phyloP scores from a whole-genome alignment of 1,284 basidiomycete species.

The Hemileccinum hortonii region DNA sequence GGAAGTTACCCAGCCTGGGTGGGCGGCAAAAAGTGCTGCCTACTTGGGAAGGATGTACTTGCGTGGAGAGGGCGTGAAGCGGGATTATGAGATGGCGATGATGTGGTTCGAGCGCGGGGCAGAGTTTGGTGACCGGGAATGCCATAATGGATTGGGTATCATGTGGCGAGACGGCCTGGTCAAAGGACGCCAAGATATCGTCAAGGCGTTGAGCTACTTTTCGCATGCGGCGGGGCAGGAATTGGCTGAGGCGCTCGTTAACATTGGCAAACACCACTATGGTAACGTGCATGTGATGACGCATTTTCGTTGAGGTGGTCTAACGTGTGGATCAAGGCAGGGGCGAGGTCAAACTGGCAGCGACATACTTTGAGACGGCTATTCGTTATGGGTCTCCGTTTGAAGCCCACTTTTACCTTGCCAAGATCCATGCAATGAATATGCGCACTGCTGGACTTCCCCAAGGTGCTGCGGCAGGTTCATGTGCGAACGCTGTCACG shows the following conservation, averaged over 20 bases:
- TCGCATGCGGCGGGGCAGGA: constrained; percentile 80
- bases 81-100: constrained; percentile 76
- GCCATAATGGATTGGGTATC: constrained; percentile 86
- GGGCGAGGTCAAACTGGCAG: constrained; percentile 64
- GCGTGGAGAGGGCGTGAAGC: constrained; percentile 87
- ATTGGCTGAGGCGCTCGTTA: constrained; percentile 87
- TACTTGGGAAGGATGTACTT: constrained; percentile 93
- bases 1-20: constrained; percentile 57
- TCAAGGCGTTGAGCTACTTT: constrained; percentile 72
- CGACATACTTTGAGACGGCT: constrained; percentile 77
- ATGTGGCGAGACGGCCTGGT: constrained; percentile 88
- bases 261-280: constrained; percentile 83
- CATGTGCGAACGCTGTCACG: constrained; percentile 83
- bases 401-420: constrained; percentile 91
- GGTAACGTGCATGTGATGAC: constrained; percentile 45
- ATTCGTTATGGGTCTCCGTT: constrained; percentile 84
- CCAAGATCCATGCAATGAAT: constrained; percentile 66
- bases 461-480: constrained; percentile 53
- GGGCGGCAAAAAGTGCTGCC: constrained; percentile 77
- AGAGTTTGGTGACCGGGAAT: constrained; percentile 81
- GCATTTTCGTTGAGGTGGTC: neutral
- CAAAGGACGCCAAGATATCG: constrained; percentile 63
- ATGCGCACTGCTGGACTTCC: constrained; percentile 46
- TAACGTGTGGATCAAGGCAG: constrained; percentile 44
- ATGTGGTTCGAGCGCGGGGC: constrained; percentile 90